A percentile compares a stretch with the other conserved stretches of the same genome.
These are phyloP conservation scores for Paralagenidium karlingii DNA, from an alignment of 352 stramenopile genomes.

Conservation along the genomic window DNA sequence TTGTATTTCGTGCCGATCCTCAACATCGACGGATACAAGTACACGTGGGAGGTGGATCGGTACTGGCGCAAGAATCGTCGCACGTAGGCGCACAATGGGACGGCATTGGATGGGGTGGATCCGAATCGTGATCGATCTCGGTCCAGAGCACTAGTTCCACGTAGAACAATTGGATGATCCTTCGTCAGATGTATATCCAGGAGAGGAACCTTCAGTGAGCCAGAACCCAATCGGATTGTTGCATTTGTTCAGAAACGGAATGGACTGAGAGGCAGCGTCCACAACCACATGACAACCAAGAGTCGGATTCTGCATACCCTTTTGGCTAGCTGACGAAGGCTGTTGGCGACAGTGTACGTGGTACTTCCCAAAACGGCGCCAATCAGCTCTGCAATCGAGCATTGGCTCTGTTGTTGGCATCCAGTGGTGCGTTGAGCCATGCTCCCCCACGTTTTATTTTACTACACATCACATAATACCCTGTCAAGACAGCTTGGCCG, in stretches of 20 bases:
- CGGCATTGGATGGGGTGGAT: conserved; percentile 39
- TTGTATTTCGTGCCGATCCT: conserved; percentile 73
- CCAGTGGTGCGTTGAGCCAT: too few relatives aligned
- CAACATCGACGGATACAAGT: conserved; percentile 72
- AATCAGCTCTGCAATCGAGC: too few relatives aligned
- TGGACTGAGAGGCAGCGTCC: conserved; percentile 28
- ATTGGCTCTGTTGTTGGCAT: too few relatives aligned
- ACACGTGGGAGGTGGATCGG: conserved; percentile 42
- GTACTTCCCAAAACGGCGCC: too few relatives aligned
- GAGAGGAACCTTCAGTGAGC: conserved; percentile 44
- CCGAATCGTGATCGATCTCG: conserved; percentile 69
- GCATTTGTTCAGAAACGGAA: conserved; percentile 37
- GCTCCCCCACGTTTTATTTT: too few relatives aligned
- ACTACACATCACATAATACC: too few relatives aligned
- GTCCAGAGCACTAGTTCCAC: conserved; percentile 44
- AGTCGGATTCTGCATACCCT: conserved; percentile 17
- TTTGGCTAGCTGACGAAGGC: conserved; percentile 33
- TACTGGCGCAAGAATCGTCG: conserved; percentile 56
- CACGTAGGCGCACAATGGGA: conserved; percentile 14
- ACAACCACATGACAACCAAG: conserved; percentile 53
- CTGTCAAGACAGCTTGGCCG: too few relatives aligned
- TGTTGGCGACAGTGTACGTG: conserved; percentile 27
- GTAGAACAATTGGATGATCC: conserved; percentile 16
- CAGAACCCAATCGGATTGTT: conserved; percentile 26
- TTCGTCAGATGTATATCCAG: conserved; percentile 46